Evolutionary conservation across 75 land plant species (phyloP), one percentile per base, ranked within the genome.

Genomic region (Selaginella moellendorffii): DNA sequence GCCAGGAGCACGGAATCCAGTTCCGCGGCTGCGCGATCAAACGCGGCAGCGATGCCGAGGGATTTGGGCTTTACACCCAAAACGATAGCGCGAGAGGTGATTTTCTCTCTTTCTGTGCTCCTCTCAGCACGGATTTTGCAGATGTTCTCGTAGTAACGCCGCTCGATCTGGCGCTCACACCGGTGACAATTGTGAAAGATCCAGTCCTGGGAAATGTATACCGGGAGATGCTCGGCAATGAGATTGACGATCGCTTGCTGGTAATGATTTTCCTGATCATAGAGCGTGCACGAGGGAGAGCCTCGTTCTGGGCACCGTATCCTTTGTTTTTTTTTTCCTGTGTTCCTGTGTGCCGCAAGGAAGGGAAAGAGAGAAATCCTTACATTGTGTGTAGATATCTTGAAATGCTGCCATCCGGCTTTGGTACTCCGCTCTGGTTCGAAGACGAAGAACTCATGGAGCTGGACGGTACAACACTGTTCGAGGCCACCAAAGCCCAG

Each of bases 231-330:
- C 79, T 77, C 72, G 84, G 81, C 64, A 77, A 71, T 61, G 86
- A 85, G 18, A 82, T 81, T 1, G 97, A 91, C 71, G 97, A 91
- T 53, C 76, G 97, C 25, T 77, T 85, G 31, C 66, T 91, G 54
- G 81, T 91, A 54, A 79, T 91, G 29, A 73, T 91, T 28, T 91
- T 81, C 54, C 72, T 91, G 24, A 77, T 80, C 0, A 69, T 91
- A 30, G 85, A 91, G 58, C 92, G 79, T 52, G 80, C 83, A 14
- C 79, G 85, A 2, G 76, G 76, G 64, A 51, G 27, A 24, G 62
- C 72, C 26, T 91, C 97, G 22, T 76, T 84, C 10, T 91, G 97
- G 97, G 78, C 80, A 42, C 86, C 88, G 88, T 91, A 88, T 69
- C 85, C 74, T 54, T 30, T 23, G 51, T 12, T 0, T 31, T n/a